Base-by-base conservation (phyloP, 306 rosid genomes). In the Ochetophila trinervis region DNA sequence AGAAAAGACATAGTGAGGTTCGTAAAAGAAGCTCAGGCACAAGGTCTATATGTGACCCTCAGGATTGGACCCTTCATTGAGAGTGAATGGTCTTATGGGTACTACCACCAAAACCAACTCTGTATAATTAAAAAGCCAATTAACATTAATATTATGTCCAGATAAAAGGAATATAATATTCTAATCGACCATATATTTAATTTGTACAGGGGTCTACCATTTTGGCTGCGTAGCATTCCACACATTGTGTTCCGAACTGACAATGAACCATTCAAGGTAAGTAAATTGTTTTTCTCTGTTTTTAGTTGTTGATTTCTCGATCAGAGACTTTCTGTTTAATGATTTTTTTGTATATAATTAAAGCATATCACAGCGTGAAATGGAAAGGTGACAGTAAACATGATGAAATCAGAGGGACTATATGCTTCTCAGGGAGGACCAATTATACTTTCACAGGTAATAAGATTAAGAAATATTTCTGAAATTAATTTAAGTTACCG, bases 341-440 rank as follows among this genome's bases (percentile, higher is more conserved):
- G 30, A 42, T 67, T 45, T 61, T 23, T 59, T 67, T 40, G 45
- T 40, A 12, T 40, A 0, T 8, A 40, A 8, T 40, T 40, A 36
- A 36, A 1, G 4, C 20, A 3, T 24, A 82, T 81, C 76, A 24
- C 85, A 92, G 98, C 11, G 67, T 67, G 76, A 89, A 69, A 92
- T 92, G 98, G 66, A 83, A 70, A 82, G 63, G 49, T 92, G 87
- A 84, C 87, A 49, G 98, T 92, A 35, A 56, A 75, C 70, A 48
- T 83, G 83, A 87, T 93, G 93, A 93, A 89, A 82, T 67, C 85
- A 37, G 85, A 83, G 65, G 76, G 71, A 12, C 78, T 93, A n/a
- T 89, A 55, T 66, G 98, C 95, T 74, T 85, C 98, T 32, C 95
- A 84, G 65, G 98, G 97, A 57, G 98, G 98, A 30, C 95, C 97